These are phyloP conservation scores for Aphanomyces invadans DNA, from an alignment of 352 stramenopile species.

Conservation along the genomic window DNA sequence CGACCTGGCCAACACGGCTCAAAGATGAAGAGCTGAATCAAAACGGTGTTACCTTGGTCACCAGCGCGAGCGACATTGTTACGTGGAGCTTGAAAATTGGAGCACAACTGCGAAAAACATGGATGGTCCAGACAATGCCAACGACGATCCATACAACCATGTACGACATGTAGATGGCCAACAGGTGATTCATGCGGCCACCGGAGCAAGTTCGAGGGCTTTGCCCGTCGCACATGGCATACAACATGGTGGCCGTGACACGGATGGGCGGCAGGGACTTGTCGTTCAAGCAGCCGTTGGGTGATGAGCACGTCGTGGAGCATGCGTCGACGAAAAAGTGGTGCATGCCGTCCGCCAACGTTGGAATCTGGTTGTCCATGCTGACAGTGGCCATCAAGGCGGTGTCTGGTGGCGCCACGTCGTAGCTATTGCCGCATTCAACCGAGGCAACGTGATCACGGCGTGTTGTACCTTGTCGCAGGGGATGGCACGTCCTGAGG, in stretches of 20 bases:
- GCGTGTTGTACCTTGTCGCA: too few relatives aligned
- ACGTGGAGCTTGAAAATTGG: neutral
- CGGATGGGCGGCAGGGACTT: neutral
- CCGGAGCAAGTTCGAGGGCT: neutral
- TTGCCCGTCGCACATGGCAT: neutral
- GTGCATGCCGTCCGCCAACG: neutral
- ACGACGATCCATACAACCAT: neutral
- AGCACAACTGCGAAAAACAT: neutral
- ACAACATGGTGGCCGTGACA: neutral
- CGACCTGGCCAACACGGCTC: neutral
- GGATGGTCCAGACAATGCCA: neutral
- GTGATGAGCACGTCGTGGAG: neutral
- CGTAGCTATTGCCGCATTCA: too few relatives aligned
- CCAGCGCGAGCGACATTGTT: neutral
- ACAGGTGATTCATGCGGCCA: neutral
- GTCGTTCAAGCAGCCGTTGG: neutral
- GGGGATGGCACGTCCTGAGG: too few relatives aligned
- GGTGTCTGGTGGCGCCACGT: neutral
- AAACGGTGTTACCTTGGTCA: neutral
- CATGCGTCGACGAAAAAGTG: neutral
- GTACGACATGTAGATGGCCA: neutral
- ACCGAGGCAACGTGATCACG: too few relatives aligned
- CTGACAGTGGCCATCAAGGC: neutral
- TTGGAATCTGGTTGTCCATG: neutral
- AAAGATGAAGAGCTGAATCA: too few relatives aligned